Percentiles rank a stretch among this genome's conserved stretches.
Conservation (phyloP, 129 eudicot genomes). For the Centrapalus pauciflorus region DNA sequence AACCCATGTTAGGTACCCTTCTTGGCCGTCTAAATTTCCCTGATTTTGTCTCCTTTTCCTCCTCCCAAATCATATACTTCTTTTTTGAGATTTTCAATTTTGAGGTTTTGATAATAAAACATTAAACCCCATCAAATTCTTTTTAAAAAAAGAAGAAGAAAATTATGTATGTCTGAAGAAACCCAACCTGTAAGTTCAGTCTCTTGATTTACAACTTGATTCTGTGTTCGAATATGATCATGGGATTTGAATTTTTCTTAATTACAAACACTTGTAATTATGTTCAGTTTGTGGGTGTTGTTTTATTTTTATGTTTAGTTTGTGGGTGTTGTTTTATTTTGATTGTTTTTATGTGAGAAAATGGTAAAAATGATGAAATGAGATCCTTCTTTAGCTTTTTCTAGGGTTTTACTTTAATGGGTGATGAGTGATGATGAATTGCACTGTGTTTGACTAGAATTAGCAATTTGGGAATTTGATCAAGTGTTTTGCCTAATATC, state of each 20-base stretch:
- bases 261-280: neutral
- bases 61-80: slow-evolving; percentile 7
- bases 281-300: neutral
- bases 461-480: slow-evolving; percentile 2
- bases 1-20: slow-evolving; percentile 29
- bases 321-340: neutral
- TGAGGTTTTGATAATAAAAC: neutral
- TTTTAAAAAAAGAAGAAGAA: too few species aligned
- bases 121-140: neutral
- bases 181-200: slow-evolving; percentile 20
- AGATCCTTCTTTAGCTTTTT: neutral
- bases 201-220: slow-evolving; percentile 14
- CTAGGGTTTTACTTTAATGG: neutral
- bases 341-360: neutral
- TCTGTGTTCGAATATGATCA: neutral
- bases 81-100: slow-evolving; percentile 45
- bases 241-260: neutral
- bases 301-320: neutral
- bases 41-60: slow-evolving; percentile 26
- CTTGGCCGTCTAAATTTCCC: slow-evolving; percentile 22
- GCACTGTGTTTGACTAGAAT: neutral
- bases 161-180: slow-evolving; percentile 5
- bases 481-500: neutral
- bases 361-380: slow-evolving; percentile 15
- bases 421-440: neutral